Conservation (phyloP, 345 rosid genomes). For the Microthlaspi erraticum region DNA sequence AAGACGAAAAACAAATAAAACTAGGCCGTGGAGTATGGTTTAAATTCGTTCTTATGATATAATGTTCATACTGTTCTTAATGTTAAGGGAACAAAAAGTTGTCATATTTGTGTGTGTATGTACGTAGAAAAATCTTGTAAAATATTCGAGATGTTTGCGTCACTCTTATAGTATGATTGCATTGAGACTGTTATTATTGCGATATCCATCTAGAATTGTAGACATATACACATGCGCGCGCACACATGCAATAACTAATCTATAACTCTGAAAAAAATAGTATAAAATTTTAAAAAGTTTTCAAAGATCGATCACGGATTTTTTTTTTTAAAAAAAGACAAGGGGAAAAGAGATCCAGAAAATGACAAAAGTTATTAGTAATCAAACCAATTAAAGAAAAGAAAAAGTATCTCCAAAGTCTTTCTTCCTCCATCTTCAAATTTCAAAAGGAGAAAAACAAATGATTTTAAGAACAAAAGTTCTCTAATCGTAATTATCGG, state of each 20-base stretch:
- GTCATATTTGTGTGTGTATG: neutral
- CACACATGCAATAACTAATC: neutral
- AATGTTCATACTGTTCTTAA: too few species aligned
- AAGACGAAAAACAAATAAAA: too few species aligned
- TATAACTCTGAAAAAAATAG: neutral
- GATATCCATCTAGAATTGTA: too few species aligned
- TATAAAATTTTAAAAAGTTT: neutral
- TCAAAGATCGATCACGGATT: neutral
- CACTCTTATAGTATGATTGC: neutral
- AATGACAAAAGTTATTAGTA: conserved; percentile 20
- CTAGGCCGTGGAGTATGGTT: too few species aligned
- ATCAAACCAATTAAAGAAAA: conserved; percentile 27
- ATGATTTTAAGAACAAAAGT: conserved; percentile 8
- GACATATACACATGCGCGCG: too few species aligned
- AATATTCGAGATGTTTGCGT: neutral
- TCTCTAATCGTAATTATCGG: neutral
- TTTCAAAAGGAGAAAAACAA: conserved; percentile 22
- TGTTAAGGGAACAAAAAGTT: neutral
- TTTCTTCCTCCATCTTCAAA: conserved; percentile 29
- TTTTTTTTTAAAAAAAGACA: conserved; percentile 7
- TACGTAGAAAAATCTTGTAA: neutral
- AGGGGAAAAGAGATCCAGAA: conserved; percentile 1
- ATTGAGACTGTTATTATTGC: too few species aligned
- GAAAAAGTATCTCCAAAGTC: conserved; percentile 26
- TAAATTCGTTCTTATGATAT: too few species aligned